Conservation (phyloP, 2,329 filamentous ascomycete genomes). For the Iodosphaeria phyllophila region DNA sequence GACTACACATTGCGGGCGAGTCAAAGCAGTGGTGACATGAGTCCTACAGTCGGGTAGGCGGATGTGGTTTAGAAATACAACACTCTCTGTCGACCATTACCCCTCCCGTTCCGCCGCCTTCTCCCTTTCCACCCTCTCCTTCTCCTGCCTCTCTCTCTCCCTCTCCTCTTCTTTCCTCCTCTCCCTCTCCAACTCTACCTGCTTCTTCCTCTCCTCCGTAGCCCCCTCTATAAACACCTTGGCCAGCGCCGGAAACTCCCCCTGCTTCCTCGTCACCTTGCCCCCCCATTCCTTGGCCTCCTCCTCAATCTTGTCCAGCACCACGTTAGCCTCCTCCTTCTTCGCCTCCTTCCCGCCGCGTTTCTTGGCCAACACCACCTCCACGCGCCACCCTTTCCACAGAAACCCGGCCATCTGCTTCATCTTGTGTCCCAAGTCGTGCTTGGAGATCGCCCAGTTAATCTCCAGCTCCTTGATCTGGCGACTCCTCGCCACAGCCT, state of each 20-base stretch:
- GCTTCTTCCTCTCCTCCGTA: not conserved
- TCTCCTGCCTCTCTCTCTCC: too few species aligned
- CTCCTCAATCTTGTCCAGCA: conserved; percentile 32
- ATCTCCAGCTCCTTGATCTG: conserved; percentile 64
- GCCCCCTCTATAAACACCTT: conserved; percentile 19
- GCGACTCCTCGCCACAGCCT: conserved; percentile 22
- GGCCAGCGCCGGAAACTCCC: conserved; percentile 17
- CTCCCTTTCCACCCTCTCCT: too few species aligned
- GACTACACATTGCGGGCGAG: too few species aligned
- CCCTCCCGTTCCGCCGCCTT: too few species aligned
- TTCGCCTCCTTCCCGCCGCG: conserved; percentile 40
- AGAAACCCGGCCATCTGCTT: conserved; percentile 51
- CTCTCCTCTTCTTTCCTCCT: too few species aligned
- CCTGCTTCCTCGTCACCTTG: conserved; percentile 20
- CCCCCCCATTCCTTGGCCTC: conserved; percentile 10
- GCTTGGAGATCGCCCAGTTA: conserved; percentile 66
- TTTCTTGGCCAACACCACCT: conserved; percentile 53
- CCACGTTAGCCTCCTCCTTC: conserved; percentile 36
- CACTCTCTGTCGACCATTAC: too few species aligned
- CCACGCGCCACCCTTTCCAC: conserved; percentile 54
- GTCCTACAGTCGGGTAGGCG: too few species aligned
- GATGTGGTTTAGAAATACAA: too few species aligned
- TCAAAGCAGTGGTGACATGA: too few species aligned
- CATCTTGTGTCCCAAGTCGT: conserved; percentile 59
- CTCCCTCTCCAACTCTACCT: too few species aligned